Evolutionary conservation across 345 rosid species (phyloP), one percentile per base, ranked within the genome.

Genomic region (Eucalyptus brandiana): DNA sequence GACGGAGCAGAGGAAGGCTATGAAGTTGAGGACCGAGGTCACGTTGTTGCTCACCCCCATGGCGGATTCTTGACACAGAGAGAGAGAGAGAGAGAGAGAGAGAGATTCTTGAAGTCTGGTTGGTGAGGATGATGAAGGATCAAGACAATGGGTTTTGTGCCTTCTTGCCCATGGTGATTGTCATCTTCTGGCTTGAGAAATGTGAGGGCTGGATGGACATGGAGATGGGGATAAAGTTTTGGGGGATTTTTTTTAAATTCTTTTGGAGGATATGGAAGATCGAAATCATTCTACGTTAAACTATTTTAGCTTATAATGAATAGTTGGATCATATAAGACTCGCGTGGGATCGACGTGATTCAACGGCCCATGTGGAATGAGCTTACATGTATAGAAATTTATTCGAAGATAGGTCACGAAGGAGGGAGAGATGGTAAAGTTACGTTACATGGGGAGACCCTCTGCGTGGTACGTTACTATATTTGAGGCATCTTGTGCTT

Each of bases 1-100:
- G 92, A 97, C 93, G 18, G 99, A 97, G 89, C 98, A 96, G 65
- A 96, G 95, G 56, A 97, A 86, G 87, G 98, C 99, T 50, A 96
- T 90, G 91, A 96, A 94, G 94, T 97, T 97, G 18, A 97, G 95
- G 65, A 94, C 87, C 87, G 99, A 96, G 45, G 99, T 97, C 90
- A 96, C 89, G 96, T 96, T 97, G 92, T 97, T 97, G 93, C 98
- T 92, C 50, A 94, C 92, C 89, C 94, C 99, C 99, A 97, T 97
- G 92, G 80, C 40, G 24, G 87, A 69, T 62, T 83, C 30, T 24
- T 40, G 21, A 47, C 24, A 30, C 11, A 34, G 15, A 32, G 12
- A 47, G 34, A 88, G 47, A 87, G 45, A 44, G 47, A 32, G 17
- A 49, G 80, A n/a, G 76, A n/a, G 24, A 34, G 81, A 37, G 83